These are phyloP conservation scores for Fragilariopsis cylindrus DNA, from an alignment of 108 stramenopile genomes.

Conservation along the genomic window DNA sequence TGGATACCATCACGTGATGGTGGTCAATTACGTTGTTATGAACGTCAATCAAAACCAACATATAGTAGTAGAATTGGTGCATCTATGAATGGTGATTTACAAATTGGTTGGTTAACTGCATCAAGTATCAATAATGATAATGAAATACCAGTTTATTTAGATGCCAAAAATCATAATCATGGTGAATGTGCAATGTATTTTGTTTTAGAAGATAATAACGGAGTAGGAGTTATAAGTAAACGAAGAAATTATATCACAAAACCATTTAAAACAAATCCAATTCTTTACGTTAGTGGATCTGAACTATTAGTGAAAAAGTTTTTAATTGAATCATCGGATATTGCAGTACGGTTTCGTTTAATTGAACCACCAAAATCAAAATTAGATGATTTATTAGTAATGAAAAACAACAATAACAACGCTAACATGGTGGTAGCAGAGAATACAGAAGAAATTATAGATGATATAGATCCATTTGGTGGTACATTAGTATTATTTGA, in stretches of 20 bases:
- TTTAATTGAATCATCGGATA: conserved; percentile 23
- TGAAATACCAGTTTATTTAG: conserved; percentile 67
- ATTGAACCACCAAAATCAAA: conserved; percentile 48
- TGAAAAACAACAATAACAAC: neutral
- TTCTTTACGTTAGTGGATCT: conserved; percentile 46
- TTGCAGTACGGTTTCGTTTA: conserved; percentile 46
- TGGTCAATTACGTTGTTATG: conserved; percentile 46
- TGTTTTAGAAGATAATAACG: conserved; percentile 12
- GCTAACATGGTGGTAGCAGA: neutral
- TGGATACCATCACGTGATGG: conserved; percentile 46
- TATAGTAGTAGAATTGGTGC: conserved; percentile 18
- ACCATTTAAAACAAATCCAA: conserved; percentile 50
- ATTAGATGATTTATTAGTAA: conserved; percentile 9
- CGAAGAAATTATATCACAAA: conserved; percentile 43
- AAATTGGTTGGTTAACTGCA: conserved; percentile 58
- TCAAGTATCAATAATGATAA: no score
- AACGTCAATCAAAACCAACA: conserved; percentile 23
- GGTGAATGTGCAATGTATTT: conserved; percentile 60
- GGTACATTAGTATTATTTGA: conserved; percentile 63
- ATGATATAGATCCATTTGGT: conserved; percentile 41
- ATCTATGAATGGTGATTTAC: conserved; percentile 53
- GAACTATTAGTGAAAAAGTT: conserved; percentile 30
- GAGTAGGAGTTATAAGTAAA: neutral
- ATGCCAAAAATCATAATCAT: conserved; percentile 42
- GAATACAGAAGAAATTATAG: conserved; percentile 4